A percentile compares a stretch with the other conserved stretches of the same genome.
phyloP scores from a whole-genome alignment of 164 flowering plant species.

The Magnolia sinica region DNA sequence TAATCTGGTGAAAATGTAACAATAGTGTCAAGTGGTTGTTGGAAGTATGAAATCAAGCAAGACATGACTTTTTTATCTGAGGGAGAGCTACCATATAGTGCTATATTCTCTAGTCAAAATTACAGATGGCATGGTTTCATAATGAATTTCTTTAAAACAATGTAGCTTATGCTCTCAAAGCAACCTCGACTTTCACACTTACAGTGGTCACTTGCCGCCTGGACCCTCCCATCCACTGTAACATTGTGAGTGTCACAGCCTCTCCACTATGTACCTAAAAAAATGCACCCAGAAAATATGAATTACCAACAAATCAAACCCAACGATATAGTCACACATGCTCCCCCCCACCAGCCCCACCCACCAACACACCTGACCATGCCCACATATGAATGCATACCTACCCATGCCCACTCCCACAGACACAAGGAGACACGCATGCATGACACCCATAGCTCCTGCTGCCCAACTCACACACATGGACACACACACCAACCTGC shows the following conservation, averaged over 20 bases:
- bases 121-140: background rate
- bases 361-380: background rate
- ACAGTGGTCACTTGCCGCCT: constrained; percentile 79
- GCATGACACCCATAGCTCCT: too few species aligned
- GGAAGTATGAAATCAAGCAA: background rate
- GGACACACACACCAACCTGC: too few species aligned
- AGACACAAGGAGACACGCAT: too few species aligned
- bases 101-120: background rate
- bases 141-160: background rate
- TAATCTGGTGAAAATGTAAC: too few species aligned
- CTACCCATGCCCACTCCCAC: background rate
- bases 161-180: background rate
- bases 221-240: constrained; percentile 97
- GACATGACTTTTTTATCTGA: background rate
- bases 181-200: constrained; percentile 23
- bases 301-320: background rate
- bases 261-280: constrained; percentile 4
- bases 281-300: constrained; percentile 2
- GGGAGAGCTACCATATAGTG: background rate
- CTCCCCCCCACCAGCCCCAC: background rate
- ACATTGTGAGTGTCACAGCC: constrained; percentile 31
- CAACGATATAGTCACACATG: background rate
- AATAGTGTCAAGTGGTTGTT: background rate
- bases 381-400: background rate
- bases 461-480: too few species aligned